phyloP scores from a whole-genome alignment of 306 rosid genomes.

The Cyamopsis tetragonoloba region DNA sequence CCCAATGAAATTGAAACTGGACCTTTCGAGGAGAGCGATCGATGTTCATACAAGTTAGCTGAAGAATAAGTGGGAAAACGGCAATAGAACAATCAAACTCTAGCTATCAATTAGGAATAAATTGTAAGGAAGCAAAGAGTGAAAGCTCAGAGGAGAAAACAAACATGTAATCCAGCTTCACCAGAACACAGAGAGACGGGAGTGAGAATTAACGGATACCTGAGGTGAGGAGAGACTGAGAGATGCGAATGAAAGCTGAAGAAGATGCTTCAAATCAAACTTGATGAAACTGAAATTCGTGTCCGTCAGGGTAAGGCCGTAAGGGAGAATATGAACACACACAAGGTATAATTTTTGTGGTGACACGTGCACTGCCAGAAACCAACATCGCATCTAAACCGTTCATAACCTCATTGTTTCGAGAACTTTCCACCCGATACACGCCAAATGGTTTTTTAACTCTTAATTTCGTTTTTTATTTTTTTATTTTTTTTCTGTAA shows the following conservation, averaged over 20 bases:
- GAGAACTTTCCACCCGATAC: neutral
- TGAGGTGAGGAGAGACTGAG: neutral
- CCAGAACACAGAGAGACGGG: neutral
- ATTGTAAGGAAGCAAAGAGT: neutral
- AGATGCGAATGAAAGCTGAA: neutral
- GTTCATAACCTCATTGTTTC: neutral
- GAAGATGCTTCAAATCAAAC: too few species aligned
- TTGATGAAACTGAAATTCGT: too few species aligned
- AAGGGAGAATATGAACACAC: neutral
- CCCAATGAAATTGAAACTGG: neutral
- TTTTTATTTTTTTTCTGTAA: too few species aligned
- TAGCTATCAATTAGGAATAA: neutral
- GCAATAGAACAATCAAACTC: neutral
- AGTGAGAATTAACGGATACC: conserved; percentile 1
- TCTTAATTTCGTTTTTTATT: too few species aligned
- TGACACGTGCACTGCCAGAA: neutral
- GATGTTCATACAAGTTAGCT: neutral
- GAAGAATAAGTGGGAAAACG: neutral
- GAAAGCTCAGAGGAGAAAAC: neutral
- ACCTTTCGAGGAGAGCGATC: neutral
- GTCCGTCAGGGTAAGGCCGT: too few species aligned
- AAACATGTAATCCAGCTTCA: neutral
- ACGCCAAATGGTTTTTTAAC: too few species aligned
- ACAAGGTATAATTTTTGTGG: neutral
- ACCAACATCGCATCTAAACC: neutral